Conservation (phyloP, 441 rosid species). For the Croton setiger region DNA sequence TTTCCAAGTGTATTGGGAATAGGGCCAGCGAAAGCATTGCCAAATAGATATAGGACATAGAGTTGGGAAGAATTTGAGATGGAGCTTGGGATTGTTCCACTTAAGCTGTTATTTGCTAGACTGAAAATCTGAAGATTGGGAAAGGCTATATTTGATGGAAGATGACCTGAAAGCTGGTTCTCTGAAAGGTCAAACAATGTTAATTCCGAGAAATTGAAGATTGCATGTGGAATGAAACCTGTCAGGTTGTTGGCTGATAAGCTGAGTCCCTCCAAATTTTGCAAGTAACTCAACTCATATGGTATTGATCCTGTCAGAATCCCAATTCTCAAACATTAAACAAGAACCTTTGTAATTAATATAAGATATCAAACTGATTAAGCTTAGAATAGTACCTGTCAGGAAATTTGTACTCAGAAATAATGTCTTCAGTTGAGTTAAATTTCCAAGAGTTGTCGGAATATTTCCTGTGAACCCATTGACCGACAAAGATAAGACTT, state of each 20-base stretch:
- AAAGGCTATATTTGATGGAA: slow-evolving; percentile 15
- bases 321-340: not conserved
- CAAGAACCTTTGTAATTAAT: too few relatives aligned
- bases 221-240: slow-evolving; percentile 11
- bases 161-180: slow-evolving; percentile 11
- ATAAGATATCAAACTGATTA: too few relatives aligned
- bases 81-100: slow-evolving; percentile 15
- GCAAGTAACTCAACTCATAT: not conserved
- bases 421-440: not conserved
- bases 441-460: slow-evolving; percentile 16
- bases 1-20: slow-evolving; percentile 17
- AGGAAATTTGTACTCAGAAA: not conserved
- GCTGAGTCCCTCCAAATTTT: not conserved
- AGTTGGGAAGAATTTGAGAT: slow-evolving; percentile 21
- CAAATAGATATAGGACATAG: not conserved
- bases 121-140: slow-evolving; percentile 1
- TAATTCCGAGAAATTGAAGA: slow-evolving; percentile 18
- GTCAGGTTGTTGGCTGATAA: not conserved
- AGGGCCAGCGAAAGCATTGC: slow-evolving; percentile 19
- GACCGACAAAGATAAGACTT: not conserved
- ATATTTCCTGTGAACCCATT: slow-evolving; percentile 13
- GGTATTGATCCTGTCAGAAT: not conserved
- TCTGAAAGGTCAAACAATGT: not conserved
- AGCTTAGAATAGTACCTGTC: not conserved
- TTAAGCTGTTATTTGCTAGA: slow-evolving; percentile 9